Conservation (phyloP, 1,139 yeast genomes). For the Kluyveromyces sp. region DNA sequence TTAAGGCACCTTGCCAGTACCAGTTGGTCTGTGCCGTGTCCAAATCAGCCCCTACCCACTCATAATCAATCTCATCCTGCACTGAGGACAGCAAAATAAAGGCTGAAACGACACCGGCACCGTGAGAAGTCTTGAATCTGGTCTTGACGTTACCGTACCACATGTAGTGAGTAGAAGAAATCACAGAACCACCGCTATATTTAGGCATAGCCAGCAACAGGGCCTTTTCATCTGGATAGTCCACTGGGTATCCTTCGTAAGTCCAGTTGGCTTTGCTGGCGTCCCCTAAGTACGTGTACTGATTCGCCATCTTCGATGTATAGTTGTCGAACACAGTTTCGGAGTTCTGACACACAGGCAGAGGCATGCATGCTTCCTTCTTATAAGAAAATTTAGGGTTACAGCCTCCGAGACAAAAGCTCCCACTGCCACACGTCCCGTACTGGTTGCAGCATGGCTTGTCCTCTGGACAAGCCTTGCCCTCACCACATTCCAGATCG, state of each 20-base stretch:
- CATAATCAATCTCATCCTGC: conserved; percentile 86
- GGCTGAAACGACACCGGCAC: conserved; percentile 80
- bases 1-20: conserved; percentile 66
- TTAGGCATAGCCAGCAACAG: conserved; percentile 72
- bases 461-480: conserved; percentile 54
- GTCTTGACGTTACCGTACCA: conserved; percentile 85
- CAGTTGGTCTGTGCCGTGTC: conserved; percentile 65
- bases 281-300: conserved; percentile 58
- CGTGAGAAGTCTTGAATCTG: conserved; percentile 64
- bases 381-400: conserved; percentile 47
- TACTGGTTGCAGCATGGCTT: conserved; percentile 75
- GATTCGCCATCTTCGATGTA: conserved; percentile 27
- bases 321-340: conserved; percentile 37
- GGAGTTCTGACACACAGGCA: conserved; percentile 41
- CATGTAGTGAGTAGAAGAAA: conserved; percentile 69
- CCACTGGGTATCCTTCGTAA: conserved; percentile 59
- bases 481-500: conserved; percentile 26
- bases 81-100: conserved; percentile 77
- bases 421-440: conserved; percentile 77
- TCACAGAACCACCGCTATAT: conserved; percentile 68
- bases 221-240: conserved; percentile 45
- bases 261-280: conserved; percentile 62
- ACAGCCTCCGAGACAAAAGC: conserved; percentile 72
- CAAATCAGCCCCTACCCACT: conserved; percentile 71
- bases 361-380: conserved; percentile 54